phyloP scores from a whole-genome alignment of 371 early-diverging fungal genomes.

The Zychaea mexicana region DNA sequence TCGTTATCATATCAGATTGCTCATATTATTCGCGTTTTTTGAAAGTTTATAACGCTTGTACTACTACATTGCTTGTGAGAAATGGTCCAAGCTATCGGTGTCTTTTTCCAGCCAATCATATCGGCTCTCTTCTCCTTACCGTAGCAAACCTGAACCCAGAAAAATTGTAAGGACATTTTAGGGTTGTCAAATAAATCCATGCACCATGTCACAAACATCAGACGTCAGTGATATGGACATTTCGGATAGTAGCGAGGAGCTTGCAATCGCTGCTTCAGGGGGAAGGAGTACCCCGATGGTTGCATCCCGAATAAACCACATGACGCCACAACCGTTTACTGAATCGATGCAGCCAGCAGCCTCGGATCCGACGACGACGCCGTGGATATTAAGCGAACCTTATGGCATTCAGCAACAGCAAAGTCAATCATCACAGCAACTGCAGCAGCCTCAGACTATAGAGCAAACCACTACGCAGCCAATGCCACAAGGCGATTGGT shows the following conservation, averaged over 20 bases:
- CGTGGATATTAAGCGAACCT: neutral
- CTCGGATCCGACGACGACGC: neutral
- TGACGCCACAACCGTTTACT: neutral
- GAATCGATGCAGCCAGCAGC: neutral
- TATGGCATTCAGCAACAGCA: neutral
- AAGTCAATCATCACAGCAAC: neutral
- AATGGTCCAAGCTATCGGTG: no score
- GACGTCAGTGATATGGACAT: constrained; percentile 20
- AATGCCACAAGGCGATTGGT: neutral
- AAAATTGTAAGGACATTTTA: no score
- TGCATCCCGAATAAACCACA: neutral
- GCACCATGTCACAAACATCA: neutral
- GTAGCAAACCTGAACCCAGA: no score
- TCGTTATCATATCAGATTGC: no score
- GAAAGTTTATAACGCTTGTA: no score
- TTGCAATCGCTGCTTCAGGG: neutral
- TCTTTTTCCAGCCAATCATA: no score
- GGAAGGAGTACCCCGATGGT: neutral
- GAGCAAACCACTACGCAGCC: neutral
- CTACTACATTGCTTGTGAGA: no score
- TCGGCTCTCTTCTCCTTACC: no score
- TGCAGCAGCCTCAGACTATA: neutral
- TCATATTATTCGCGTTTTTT: no score
- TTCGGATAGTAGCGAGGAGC: constrained; percentile 12
- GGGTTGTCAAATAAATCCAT: no score